These are phyloP conservation scores for Tricholoma terreum DNA, from an alignment of 768 basidiomycete species.

Conservation along the genomic window DNA sequence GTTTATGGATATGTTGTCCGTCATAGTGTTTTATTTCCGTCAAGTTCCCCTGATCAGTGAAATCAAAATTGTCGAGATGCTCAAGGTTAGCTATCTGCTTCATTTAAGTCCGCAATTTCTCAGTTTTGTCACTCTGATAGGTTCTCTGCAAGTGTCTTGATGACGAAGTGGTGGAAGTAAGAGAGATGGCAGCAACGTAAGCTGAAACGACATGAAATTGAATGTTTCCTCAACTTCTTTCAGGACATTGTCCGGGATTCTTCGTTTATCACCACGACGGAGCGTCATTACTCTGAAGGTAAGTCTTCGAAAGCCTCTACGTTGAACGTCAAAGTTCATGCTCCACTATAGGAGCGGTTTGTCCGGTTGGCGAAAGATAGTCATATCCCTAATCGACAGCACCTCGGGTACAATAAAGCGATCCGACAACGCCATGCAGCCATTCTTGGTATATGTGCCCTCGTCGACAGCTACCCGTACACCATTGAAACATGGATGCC, in stretches of 20 bases:
- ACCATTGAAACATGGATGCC: conserved; percentile 96
- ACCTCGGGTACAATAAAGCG: conserved; percentile 63
- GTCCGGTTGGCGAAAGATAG: conserved; percentile 68
- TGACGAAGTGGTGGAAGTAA: conserved; percentile 86
- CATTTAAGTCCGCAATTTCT: not conserved
- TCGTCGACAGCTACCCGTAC: conserved; percentile 94
- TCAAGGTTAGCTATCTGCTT: conserved; percentile 53
- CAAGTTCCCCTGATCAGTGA: conserved; percentile 81
- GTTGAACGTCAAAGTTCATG: not conserved
- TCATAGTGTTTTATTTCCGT: conserved; percentile 80
- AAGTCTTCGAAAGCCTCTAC: conserved; percentile 16
- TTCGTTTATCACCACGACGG: conserved; percentile 76
- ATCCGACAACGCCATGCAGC: conserved; percentile 85
- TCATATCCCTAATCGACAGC: conserved; percentile 60
- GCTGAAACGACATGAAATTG: conserved; percentile 20
- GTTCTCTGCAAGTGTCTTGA: conserved; percentile 78
- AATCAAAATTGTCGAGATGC: conserved; percentile 69
- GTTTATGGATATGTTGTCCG: not conserved
- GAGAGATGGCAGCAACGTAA: conserved; percentile 85
- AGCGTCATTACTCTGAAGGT: conserved; percentile 75
- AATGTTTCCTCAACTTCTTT: conserved; percentile 2
- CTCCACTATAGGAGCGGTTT: conserved; percentile 62
- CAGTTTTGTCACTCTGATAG: conserved; percentile 29
- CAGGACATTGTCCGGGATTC: conserved; percentile 78
- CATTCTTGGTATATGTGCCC: conserved; percentile 89